Evolutionary conservation across 768 basidiomycete species (phyloP), one percentile per base, ranked within the genome.

Genomic region (Gloeopeniophorella convolvens): DNA sequence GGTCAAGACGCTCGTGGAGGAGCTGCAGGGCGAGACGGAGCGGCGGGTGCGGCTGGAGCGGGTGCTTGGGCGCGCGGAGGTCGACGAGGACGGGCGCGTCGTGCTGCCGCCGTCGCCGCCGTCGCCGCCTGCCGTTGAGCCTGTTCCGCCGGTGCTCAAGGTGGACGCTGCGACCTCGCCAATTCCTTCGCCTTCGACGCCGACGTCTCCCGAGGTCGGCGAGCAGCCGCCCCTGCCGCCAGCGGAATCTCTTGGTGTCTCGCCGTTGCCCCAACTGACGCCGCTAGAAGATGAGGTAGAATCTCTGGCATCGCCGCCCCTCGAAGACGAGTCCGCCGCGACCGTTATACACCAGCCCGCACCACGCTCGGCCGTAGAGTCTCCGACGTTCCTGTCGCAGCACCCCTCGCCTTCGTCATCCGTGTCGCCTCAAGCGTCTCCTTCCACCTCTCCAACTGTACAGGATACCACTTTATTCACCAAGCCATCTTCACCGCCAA

Each of bases 11-110:
- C 65, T 89, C n/a, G 66, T 72, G 32, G 66, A 68, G 36, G 85
- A 89, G 60, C 62, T 89, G 35, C 71, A 80, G 53, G 57, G 60
- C 6, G 83, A 88, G 62, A 71, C 72, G 15, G 70, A 70, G 48
- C 72, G 70, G 56, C 67, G 83, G 31, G 34, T 85, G 40, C 62
- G 66, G 21, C 48, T 77, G 40, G 74, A 76, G 55, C 64, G 63
- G 46, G 32, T 62, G 24, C 44, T 73, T 23, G 55, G 50, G 40
- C 52, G 13, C 28, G 40, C 32, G 11, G 47, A 30, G 37, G 50
- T 56, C 5, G 51, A 37, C 3, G 45, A 57, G 2, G 46, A 50
- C 1, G 54, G 54, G 4, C 15, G 23, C 6, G 16, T 53, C 27
- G 23, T 53, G 7, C 45, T 40, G 16, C 35, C 51, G 5, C 44